Percentiles rank a stretch among this genome's conserved stretches.
phyloP scores from a whole-genome alignment of 176 grass and related monocot genomes.

The Ampelocalamus luodianensis region DNA sequence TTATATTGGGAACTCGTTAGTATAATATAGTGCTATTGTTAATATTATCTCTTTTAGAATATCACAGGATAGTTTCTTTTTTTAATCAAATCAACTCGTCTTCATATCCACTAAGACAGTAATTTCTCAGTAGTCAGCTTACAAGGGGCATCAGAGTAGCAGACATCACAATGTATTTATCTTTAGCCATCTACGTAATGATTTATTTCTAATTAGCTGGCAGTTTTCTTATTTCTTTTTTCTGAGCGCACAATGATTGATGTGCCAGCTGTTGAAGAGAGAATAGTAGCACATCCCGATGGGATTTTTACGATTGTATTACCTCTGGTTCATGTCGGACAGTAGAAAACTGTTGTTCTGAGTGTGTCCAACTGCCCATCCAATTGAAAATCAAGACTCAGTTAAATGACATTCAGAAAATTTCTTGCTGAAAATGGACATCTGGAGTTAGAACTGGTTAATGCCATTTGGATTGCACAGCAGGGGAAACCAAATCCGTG shows the following conservation, averaged over 20 bases:
- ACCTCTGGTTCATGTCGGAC: background rate
- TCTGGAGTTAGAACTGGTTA: background rate
- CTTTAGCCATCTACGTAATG: background rate
- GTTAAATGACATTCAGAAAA: background rate
- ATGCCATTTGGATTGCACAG: background rate
- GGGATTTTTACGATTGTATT: background rate
- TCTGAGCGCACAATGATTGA: constrained; percentile 27
- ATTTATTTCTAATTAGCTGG: background rate
- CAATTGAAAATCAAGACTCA: background rate
- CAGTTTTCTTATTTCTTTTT: background rate
- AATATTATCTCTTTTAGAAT: background rate
- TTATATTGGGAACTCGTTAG: background rate
- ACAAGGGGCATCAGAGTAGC: background rate
- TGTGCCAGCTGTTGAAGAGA: background rate
- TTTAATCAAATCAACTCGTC: background rate
- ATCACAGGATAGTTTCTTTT: background rate
- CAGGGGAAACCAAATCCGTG: background rate
- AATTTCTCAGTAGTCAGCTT: background rate
- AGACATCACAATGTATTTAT: background rate
- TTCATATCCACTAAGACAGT: background rate
- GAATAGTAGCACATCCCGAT: background rate
- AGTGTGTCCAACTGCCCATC: background rate
- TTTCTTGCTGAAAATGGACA: background rate
- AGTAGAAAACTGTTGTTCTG: background rate
- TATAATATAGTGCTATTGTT: background rate